These are phyloP conservation scores for Epichloe aotearoae DNA, from an alignment of 2,329 filamentous ascomycete species.

Conservation along the genomic window DNA sequence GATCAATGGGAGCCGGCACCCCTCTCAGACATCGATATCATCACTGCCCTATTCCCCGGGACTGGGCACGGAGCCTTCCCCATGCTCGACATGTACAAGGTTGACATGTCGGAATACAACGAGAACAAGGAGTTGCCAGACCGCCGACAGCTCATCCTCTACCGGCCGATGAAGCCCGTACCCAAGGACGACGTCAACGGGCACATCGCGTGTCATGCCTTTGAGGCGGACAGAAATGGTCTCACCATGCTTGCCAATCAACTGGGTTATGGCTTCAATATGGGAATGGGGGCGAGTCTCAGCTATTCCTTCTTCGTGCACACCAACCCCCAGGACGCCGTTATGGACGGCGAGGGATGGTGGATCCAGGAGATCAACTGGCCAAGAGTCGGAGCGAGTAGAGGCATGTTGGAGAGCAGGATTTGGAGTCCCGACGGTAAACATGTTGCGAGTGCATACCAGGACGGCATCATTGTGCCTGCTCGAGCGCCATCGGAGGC, in stretches of 20 bases:
- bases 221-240: constrained; percentile 39
- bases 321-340: constrained; percentile 32
- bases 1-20: constrained; percentile 32
- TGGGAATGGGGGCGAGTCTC: constrained; percentile 31
- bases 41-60: constrained; percentile 23
- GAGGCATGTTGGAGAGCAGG: constrained; percentile 34
- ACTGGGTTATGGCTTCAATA: constrained; percentile 29
- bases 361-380: constrained; percentile 41
- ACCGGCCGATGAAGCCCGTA: constrained; percentile 33
- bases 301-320: constrained; percentile 41
- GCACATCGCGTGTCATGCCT: constrained; percentile 37
- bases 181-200: constrained; percentile 26
- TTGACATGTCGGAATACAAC: constrained; percentile 37
- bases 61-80: constrained; percentile 32
- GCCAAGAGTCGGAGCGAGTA: constrained; percentile 31
- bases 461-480: constrained; percentile 34
- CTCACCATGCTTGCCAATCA: constrained; percentile 38
- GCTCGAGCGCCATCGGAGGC: neutral
- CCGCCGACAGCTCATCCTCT: constrained; percentile 34
- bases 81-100: constrained; percentile 39
- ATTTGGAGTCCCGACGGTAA: constrained; percentile 40
- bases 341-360: constrained; percentile 35
- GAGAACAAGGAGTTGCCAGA: constrained; percentile 27
- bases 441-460: constrained; percentile 41
- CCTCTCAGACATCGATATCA: constrained; percentile 29